Evolutionary conservation across 768 basidiomycete species (phyloP), one percentile per base, ranked within the genome.

Genomic region (Pulveroboletus frians): DNA sequence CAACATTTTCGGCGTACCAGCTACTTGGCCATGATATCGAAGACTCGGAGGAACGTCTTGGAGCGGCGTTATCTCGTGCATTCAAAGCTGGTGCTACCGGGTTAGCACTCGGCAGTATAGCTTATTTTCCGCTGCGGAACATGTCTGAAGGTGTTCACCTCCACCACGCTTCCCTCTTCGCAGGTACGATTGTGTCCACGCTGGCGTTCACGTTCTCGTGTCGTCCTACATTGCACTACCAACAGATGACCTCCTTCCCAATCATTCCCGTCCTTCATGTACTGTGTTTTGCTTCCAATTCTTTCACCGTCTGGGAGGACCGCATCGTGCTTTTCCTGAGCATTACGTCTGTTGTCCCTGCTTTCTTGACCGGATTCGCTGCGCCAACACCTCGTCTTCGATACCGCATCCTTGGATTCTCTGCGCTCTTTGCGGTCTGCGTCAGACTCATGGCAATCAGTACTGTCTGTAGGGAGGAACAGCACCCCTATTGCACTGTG

Each of bases 231-330:
- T 48, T 75, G 35, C 58, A 56, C 10, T 42, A 56, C 30, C 56
- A 69, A 34, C 34, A 64, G 17, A n/a, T 64, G 21, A 60, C 62
- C 20, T 43, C 70, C 17, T 51, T 68, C 2, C 73, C 76, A 1
- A 53, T 87, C 34, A 69, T 82, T 30, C 75, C 86, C 47, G 48
- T 81, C 48, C 71, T 92, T 3, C 93, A 98, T 59, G 68, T 84
- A 1, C 46, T 86, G 4, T 73, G 85, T 7, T 95, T 95, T 68
- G 78, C 85, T 14, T 95, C 93, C 21, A 98, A 98, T 72, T 96
- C 93, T 0, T 95, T 91, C 73, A 91, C 89, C n/a, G 80, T 98
- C 66, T 97, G 93, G 92, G 96, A 99, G 76, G 94, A 97, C 64
- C 78, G 79, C 29, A 73, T 90, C 47, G 74, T 87, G 10, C 79